These are phyloP conservation scores for Rhodosporidiobolus sp. DNA, from an alignment of 768 basidiomycete genomes.

Conservation along the genomic window DNA sequence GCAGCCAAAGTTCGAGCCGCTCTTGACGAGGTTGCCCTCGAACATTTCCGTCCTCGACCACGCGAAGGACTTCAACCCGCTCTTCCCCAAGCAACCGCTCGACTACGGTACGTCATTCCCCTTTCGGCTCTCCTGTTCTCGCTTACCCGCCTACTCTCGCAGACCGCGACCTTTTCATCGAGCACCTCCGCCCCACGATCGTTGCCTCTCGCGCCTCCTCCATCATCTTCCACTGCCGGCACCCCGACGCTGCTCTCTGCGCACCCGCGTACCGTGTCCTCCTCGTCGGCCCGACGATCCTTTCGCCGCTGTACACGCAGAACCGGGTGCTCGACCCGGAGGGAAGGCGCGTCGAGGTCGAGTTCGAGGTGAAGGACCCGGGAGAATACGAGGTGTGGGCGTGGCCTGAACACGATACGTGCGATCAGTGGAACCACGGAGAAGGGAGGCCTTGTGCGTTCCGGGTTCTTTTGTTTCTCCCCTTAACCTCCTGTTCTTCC, in stretches of 20 bases:
- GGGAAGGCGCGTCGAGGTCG: slow-evolving; percentile 1
- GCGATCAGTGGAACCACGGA: slow-evolving; percentile 12
- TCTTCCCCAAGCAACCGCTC: neutral
- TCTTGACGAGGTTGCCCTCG: neutral
- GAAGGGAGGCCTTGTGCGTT: slow-evolving; percentile 12
- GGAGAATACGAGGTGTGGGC: slow-evolving; percentile 17
- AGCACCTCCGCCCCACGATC: neutral
- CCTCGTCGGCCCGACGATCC: slow-evolving; percentile 16
- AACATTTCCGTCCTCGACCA: neutral
- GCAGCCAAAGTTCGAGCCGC: neutral
- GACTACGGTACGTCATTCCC: neutral
- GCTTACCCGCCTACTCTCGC: neutral
- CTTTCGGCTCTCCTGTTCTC: too few species aligned
- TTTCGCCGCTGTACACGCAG: neutral
- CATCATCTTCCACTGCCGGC: slow-evolving; percentile 18
- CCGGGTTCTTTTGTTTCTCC: neutral
- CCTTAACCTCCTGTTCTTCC: too few species aligned
- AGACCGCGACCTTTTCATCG: slow-evolving; percentile 24
- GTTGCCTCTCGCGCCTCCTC: neutral
- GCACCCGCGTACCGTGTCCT: slow-evolving; percentile 16
- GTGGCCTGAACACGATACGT: slow-evolving; percentile 19
- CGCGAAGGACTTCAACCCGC: neutral
- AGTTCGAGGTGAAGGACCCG: slow-evolving; percentile 6
- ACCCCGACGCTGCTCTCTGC: slow-evolving; percentile 14
- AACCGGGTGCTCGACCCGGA: neutral